Percentiles rank a stretch among this genome's conserved stretches.
phyloP scores from a whole-genome alignment of 2,329 filamentous ascomycete species.

The Fusarium compactum region DNA sequence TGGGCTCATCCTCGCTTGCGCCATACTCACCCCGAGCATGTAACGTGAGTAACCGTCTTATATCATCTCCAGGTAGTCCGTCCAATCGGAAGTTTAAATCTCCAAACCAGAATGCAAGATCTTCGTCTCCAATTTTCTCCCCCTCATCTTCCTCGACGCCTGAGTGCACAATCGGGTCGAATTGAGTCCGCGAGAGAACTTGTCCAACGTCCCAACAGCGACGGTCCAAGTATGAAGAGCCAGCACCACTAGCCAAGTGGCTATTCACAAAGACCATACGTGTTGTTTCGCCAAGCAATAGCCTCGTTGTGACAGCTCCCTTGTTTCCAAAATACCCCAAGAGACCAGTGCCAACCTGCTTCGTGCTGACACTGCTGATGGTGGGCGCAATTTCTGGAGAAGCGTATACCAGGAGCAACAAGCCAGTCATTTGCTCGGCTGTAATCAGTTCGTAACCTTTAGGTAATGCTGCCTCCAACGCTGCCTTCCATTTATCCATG shows the following conservation, averaged over 20 bases:
- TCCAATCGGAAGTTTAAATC: slow-evolving; percentile 96
- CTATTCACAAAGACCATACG: slow-evolving; percentile 90
- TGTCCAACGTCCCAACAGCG: slow-evolving; percentile 91
- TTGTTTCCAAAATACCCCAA: slow-evolving; percentile 98
- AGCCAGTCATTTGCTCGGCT: slow-evolving; percentile 86
- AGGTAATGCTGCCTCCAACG: slow-evolving; percentile 80
- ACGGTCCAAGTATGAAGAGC: slow-evolving; percentile 80
- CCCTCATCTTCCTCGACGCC: slow-evolving; percentile 74
- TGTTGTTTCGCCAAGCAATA: slow-evolving; percentile 91
- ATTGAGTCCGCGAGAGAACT: slow-evolving; percentile 80
- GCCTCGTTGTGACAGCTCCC: slow-evolving; percentile 83
- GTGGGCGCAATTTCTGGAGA: slow-evolving; percentile 79
- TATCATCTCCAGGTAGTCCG: slow-evolving; percentile 89
- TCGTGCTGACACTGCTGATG: slow-evolving; percentile 84
- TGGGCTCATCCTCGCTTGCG: slow-evolving; percentile 57
- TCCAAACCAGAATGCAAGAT: slow-evolving; percentile 96
- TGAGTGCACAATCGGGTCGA: slow-evolving; percentile 76
- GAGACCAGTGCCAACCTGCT: slow-evolving; percentile 87
- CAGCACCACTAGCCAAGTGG: slow-evolving; percentile 88
- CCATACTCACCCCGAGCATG: slow-evolving; percentile 86
- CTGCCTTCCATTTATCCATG: slow-evolving; percentile 83
- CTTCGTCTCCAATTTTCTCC: slow-evolving; percentile 85
- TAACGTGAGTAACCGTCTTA: slow-evolving; percentile 83
- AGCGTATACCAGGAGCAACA: slow-evolving; percentile 87
- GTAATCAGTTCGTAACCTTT: slow-evolving; percentile 80